Evolutionary conservation across 129 eudicot species (phyloP).

Genomic region (Escallonia herrerae): DNA sequence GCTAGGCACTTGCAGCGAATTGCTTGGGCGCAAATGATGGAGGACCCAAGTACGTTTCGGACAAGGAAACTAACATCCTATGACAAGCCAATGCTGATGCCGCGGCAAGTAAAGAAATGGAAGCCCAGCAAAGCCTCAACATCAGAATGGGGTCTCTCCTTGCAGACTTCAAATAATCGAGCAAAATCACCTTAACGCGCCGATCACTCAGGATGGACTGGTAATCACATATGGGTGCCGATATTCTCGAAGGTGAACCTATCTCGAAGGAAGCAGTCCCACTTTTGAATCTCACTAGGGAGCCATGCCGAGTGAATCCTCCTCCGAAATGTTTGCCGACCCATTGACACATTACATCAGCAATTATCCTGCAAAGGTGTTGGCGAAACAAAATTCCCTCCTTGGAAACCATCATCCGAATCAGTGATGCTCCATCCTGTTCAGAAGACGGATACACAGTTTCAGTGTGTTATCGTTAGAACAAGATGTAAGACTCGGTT

Average conservation of each 20-base stretch:
- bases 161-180: constrained; percentile 55
- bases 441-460: constrained; percentile 5
- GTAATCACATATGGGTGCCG: constrained; percentile 19
- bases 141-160: constrained; percentile 50
- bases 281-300: constrained; percentile 16
- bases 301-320: constrained; percentile 9
- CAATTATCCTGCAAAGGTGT: constrained; percentile 48
- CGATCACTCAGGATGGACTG: constrained; percentile 53
- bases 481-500: too few species aligned
- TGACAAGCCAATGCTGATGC: constrained; percentile 74
- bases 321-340: constrained; percentile 31
- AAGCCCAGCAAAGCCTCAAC: constrained; percentile 54
- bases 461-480: neutral
- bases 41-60: constrained; percentile 39
- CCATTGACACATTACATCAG: constrained; percentile 51
- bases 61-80: constrained; percentile 45
- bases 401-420: constrained; percentile 58
- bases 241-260: constrained; percentile 5
- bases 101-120: constrained; percentile 33
- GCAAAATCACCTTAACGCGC: constrained; percentile 56
- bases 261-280: constrained; percentile 6
- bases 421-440: constrained; percentile 85
- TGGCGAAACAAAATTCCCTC: constrained; percentile 64
- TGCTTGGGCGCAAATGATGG: constrained; percentile 36
- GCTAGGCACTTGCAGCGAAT: constrained; percentile 28